Base-by-base conservation (phyloP, 108 stramenopile genomes). In the Conticribra guillardii region DNA sequence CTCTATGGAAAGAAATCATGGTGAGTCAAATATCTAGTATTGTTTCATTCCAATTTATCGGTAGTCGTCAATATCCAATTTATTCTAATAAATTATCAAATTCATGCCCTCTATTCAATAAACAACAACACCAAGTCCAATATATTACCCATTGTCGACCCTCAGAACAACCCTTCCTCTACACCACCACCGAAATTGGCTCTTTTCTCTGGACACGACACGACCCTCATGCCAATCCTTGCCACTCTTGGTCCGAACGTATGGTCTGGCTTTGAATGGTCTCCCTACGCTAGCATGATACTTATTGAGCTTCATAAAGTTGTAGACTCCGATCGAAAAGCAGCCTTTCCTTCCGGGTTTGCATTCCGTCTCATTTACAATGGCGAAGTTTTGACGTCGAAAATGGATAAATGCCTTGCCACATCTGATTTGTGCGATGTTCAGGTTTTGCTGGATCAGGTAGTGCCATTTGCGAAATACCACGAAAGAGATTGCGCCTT, bases 291-390 rank as follows among this genome's bases (percentile, higher is more conserved):
- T 3, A 85, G 86, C 28, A 81, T 92, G 85, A 47, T 96, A 11
- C 19, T 85, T 8, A 82, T 96, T 15, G 96, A 96, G 69, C 55
- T 92, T 27, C 82, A 83, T 34, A 31, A 76, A 32, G 59, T 83
- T 28, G 22, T 61, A 17, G 54, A 70, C 23, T 46, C 26, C 3
- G 60, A 73, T 60, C 22, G 50, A 44, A 52, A 4, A 26, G 67
- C 26, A 15, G 56, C 48, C 7, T 71, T 54, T 74, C 47, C 82
- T 37, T 82, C 85, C 1, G 61, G 76, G 14, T 81, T 67, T 69
- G 87, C 86, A 24, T 90, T 93, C 80, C 89, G 92, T 53, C 53
- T 93, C 11, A 44, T 93, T 18, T 87, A 93, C 80, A 89, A 93
- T 73, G 92, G 92, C 9, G 44, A 82, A 23, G 84, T 88, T 0